These are phyloP conservation scores for Platanthera guangdongensis DNA, from an alignment of 106 monocot genomes.

Conservation along the genomic window DNA sequence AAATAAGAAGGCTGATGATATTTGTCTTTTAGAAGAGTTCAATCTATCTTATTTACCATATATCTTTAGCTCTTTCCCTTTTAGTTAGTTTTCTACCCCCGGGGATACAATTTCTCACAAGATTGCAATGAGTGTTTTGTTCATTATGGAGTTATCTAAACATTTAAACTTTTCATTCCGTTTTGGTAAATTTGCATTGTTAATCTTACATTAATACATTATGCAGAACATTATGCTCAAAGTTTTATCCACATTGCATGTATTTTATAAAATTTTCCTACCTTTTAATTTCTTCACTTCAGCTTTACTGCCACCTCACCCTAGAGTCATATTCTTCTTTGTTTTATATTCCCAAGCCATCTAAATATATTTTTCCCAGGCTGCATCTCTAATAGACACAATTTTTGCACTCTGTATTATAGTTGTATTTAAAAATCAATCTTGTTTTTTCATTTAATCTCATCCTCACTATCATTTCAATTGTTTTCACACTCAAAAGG, in stretches of 20 bases:
- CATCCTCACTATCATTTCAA: background rate
- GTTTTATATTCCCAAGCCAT: background rate
- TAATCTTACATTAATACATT: background rate
- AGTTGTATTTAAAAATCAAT: background rate
- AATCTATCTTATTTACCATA: background rate
- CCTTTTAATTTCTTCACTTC: background rate
- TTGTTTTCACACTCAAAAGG: background rate
- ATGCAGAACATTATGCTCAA: background rate
- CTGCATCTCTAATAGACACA: background rate
- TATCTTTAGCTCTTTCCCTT: background rate
- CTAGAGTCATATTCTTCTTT: background rate
- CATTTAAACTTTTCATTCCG: background rate
- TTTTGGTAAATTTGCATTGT: background rate
- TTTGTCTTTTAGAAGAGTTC: background rate
- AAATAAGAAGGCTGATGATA: background rate
- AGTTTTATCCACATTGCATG: background rate
- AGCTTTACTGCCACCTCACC: background rate
- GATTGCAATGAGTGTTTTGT: background rate
- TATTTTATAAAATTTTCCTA: background rate
- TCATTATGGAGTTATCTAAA: background rate
- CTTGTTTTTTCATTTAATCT: background rate
- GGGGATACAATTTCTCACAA: background rate
- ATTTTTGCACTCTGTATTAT: background rate
- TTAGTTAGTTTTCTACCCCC: background rate
- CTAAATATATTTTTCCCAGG: background rate